phyloP scores from a whole-genome alignment of 768 basidiomycete genomes.

The Boletus coccyginus region DNA sequence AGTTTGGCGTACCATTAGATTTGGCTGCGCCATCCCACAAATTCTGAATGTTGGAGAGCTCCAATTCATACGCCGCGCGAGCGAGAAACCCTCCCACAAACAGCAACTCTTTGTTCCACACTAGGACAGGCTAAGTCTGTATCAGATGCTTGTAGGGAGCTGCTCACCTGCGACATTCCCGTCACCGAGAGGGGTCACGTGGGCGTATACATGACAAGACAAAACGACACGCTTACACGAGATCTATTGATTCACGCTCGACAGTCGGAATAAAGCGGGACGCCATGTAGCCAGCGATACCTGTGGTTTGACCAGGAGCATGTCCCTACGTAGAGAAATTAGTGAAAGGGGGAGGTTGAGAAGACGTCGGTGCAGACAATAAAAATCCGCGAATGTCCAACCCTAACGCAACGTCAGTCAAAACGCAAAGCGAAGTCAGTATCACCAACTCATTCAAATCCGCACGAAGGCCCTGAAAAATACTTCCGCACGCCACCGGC shows the following conservation, averaged over 20 bases:
- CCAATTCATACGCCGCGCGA: conserved; percentile 81
- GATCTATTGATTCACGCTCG: conserved; percentile 89
- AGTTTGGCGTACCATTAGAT: conserved; percentile 27
- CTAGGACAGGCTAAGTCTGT: conserved; percentile 32
- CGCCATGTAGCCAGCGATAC: conserved; percentile 65
- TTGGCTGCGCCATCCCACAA: conserved; percentile 55
- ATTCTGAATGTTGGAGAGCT: conserved; percentile 57
- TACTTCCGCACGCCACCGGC: conserved; percentile 62
- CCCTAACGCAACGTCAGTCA: conserved; percentile 4
- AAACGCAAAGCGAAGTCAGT: neutral
- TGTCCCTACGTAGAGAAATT: conserved; percentile 58
- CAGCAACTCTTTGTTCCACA: conserved; percentile 90
- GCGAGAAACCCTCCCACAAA: conserved; percentile 80
- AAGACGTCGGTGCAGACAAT: conserved; percentile 52
- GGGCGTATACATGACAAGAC: neutral
- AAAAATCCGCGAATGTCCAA: conserved; percentile 18
- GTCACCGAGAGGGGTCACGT: conserved; percentile 51
- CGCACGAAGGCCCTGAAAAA: conserved; percentile 85
- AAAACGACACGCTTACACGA: conserved; percentile 53
- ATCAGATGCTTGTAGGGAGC: neutral
- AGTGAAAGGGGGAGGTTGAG: neutral
- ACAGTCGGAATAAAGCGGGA: conserved; percentile 94
- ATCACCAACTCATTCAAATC: conserved; percentile 72
- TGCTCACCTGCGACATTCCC: conserved; percentile 69
- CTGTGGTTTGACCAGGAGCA: conserved; percentile 90